phyloP scores from a whole-genome alignment of 768 basidiomycete genomes.

The Phylloporus rhodoxanthus region DNA sequence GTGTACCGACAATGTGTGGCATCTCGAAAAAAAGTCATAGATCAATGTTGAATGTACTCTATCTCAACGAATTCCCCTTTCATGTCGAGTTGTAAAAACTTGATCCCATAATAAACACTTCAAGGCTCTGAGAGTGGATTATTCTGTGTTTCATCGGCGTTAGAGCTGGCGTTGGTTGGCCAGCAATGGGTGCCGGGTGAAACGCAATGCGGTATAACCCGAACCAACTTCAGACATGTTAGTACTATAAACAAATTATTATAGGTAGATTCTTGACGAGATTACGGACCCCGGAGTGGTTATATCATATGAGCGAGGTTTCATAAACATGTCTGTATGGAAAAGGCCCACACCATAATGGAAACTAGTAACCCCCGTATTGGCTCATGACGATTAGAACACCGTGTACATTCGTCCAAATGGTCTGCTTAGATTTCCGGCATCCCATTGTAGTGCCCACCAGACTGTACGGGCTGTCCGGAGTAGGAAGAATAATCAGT shows the following conservation, averaged over 20 bases:
- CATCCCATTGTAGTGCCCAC: constrained; percentile 20
- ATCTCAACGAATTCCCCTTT: too few species aligned
- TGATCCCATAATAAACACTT: too few species aligned
- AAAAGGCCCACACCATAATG: not conserved
- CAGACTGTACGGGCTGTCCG: constrained; percentile 9
- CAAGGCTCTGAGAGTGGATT: too few species aligned
- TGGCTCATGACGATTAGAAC: not conserved
- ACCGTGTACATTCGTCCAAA: not conserved
- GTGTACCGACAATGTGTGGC: constrained; percentile 38
- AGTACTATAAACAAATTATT: not conserved
- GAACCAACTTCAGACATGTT: too few species aligned
- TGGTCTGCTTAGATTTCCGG: constrained; percentile 21
- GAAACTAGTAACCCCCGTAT: not conserved
- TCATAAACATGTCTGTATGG: not conserved
- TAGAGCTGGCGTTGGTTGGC: too few species aligned
- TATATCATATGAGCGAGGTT: not conserved
- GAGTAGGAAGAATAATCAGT: constrained; percentile 11
- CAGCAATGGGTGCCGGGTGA: too few species aligned
- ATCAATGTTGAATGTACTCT: not conserved
- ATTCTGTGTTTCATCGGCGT: too few species aligned
- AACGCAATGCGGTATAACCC: too few species aligned
- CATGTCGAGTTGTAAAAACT: too few species aligned
- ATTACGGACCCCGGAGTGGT: not conserved
- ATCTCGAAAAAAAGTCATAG: not conserved
- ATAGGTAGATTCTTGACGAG: not conserved